A percentile compares a stretch with the other conserved stretches of the same genome.
Evolutionary conservation across 2,329 filamentous ascomycete genomes (phyloP).

Genomic region (Fusarium tanahbumbuense): DNA sequence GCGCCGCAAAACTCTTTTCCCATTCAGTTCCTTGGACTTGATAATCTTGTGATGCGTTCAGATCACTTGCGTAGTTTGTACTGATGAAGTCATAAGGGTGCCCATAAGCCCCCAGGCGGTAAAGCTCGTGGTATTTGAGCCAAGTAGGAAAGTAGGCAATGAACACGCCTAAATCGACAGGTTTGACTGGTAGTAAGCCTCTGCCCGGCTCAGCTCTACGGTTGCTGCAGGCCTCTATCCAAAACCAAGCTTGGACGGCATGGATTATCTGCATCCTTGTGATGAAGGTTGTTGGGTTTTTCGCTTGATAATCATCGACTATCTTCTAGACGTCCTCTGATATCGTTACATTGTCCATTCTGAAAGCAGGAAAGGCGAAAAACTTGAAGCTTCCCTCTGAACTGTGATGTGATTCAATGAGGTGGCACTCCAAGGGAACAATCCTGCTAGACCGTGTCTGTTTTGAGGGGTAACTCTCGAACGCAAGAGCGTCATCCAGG

Average conservation of each 20-base stretch:
- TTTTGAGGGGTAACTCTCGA: rapidly evolving
- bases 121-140: slow-evolving; percentile 5
- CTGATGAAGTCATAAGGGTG: slow-evolving; percentile 4
- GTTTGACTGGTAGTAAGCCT: rapidly evolving
- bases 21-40: not conserved
- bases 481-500: not conserved
- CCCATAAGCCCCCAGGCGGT: not conserved
- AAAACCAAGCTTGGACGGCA: not conserved
- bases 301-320: not conserved
- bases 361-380: not conserved
- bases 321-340: not conserved
- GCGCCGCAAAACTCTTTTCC: not conserved
- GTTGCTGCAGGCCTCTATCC: not conserved
- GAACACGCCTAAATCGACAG: not conserved
- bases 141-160: slow-evolving; percentile 9
- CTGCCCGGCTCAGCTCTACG: not conserved
- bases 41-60: not conserved
- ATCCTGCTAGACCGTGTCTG: not conserved
- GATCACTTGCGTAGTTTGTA: not conserved
- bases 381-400: not conserved
- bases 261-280: slow-evolving; percentile 1
- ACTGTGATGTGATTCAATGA: not conserved
- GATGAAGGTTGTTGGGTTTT: not conserved
- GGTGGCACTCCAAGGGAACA: not conserved
- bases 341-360: not conserved